Conservation (phyloP, 2,329 filamentous ascomycete genomes). For the Plectosphaerella plurivora region DNA sequence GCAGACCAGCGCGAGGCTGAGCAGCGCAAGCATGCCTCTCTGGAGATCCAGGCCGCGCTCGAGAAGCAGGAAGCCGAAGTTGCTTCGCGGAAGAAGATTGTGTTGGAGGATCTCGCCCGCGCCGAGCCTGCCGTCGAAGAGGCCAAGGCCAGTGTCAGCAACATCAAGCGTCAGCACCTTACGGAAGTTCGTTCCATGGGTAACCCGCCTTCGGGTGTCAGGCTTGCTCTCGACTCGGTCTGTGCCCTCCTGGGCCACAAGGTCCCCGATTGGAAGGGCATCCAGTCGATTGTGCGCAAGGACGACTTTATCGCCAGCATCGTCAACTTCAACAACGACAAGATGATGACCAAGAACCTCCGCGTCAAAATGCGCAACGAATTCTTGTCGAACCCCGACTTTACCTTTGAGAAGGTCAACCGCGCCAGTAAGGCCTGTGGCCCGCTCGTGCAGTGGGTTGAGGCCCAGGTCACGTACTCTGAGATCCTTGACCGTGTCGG, state of each 20-base stretch:
- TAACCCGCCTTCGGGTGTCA: conserved; percentile 85
- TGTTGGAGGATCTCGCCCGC: conserved; percentile 79
- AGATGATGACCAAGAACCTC: conserved; percentile 81
- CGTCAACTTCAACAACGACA: conserved; percentile 93
- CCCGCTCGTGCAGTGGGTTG: conserved; percentile 93
- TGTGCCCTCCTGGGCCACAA: conserved; percentile 92
- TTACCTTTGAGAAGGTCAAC: conserved; percentile 94
- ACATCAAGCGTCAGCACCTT: conserved; percentile 95
- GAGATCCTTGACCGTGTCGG: conserved; percentile 93
- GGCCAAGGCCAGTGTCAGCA: conserved; percentile 93
- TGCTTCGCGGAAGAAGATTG: conserved; percentile 74
- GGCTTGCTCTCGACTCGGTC: conserved; percentile 90
- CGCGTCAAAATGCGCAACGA: conserved; percentile 88
- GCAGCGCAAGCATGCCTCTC: conserved; percentile 78
- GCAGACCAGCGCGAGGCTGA: conserved; percentile 94
- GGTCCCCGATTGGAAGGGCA: conserved; percentile 84
- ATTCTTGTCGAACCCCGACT: conserved; percentile 88
- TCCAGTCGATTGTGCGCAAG: conserved; percentile 80
- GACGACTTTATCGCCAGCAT: conserved; percentile 99
- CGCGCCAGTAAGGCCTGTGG: conserved; percentile 95
- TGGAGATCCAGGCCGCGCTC: conserved; percentile 83
- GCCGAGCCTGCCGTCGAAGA: conserved; percentile 92
- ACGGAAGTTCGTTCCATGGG: conserved; percentile 98
- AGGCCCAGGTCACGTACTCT: conserved; percentile 96
- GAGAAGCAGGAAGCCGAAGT: conserved; percentile 90